A percentile compares a stretch with the other conserved stretches of the same genome.
phyloP scores from a whole-genome alignment of 208 protist genomes.

The Leishmania guyanensis region DNA sequence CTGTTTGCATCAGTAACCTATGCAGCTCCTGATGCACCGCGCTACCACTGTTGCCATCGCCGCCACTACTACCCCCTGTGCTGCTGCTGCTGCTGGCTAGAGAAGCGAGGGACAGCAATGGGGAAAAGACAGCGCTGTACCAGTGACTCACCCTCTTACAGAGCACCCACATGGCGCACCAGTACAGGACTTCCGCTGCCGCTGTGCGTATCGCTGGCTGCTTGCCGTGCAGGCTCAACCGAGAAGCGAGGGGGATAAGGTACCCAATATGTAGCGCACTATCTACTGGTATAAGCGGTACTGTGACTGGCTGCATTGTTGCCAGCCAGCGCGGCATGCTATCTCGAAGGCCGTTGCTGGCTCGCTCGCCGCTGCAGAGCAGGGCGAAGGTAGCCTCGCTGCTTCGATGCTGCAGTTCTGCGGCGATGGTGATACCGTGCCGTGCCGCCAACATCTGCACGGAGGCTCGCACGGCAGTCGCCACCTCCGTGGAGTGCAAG shows the following conservation, averaged over 20 bases:
- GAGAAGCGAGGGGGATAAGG: slow-evolving; percentile 63
- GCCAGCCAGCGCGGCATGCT: not conserved
- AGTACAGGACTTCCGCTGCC: slow-evolving; percentile 89
- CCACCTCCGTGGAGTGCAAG: not conserved
- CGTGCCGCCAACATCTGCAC: slow-evolving; percentile 14
- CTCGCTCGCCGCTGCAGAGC: slow-evolving; percentile 1
- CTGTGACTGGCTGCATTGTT: not conserved
- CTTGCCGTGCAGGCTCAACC: slow-evolving; percentile 63
- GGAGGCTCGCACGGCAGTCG: not conserved
- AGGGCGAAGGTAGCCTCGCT: not conserved
- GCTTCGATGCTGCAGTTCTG: slow-evolving; percentile 4
- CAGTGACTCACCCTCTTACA: slow-evolving; percentile 43
- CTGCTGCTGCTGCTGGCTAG: slow-evolving; percentile 44
- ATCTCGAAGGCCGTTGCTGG: not conserved
- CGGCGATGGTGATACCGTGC: slow-evolving; percentile 7
- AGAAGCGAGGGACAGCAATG: slow-evolving; percentile 38
- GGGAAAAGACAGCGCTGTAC: slow-evolving; percentile 53
- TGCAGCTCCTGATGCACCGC: slow-evolving; percentile 1
- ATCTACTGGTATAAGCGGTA: slow-evolving; percentile 12
- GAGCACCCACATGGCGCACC: slow-evolving; percentile 71
- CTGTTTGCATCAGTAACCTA: slow-evolving; percentile 5
- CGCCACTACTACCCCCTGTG: slow-evolving; percentile 13
- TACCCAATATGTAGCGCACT: slow-evolving; percentile 55
- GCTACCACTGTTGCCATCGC: slow-evolving; percentile 9
- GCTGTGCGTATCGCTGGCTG: slow-evolving; percentile 70